Conservation (phyloP, 2,329 filamentous ascomycete genomes). For the Penicillium sp. region DNA sequence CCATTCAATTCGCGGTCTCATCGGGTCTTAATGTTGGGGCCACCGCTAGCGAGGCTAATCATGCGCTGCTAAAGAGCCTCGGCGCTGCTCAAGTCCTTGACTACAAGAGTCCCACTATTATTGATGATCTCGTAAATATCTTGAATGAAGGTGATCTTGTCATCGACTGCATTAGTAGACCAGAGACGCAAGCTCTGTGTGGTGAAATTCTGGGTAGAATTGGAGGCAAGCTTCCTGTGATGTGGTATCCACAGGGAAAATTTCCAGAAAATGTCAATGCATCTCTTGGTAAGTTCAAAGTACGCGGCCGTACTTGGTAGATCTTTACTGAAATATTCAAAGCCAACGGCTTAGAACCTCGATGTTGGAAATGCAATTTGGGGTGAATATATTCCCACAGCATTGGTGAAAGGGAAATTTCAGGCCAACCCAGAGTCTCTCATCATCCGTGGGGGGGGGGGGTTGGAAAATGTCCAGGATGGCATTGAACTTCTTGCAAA, state of each 20-base stretch:
- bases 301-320: neutral
- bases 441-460: slow-evolving; percentile 32
- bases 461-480: slow-evolving; percentile 31
- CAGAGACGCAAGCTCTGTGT: slow-evolving; percentile 19
- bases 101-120: slow-evolving; percentile 40
- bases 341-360: slow-evolving; percentile 15
- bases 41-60: slow-evolving; percentile 47
- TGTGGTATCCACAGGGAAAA: neutral
- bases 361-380: slow-evolving; percentile 33
- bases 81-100: slow-evolving; percentile 50
- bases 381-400: slow-evolving; percentile 36
- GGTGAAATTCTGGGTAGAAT: slow-evolving; percentile 21
- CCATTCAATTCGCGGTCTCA: slow-evolving; percentile 50
- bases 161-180: slow-evolving; percentile 19
- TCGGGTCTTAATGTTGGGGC: slow-evolving; percentile 49
- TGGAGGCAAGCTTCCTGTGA: slow-evolving; percentile 20
- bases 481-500: slow-evolving; percentile 30
- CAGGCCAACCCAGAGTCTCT: slow-evolving; percentile 39
- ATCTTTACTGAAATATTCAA: neutral
- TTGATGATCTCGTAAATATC: slow-evolving; percentile 35
- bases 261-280: slow-evolving; percentile 17
- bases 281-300: slow-evolving; percentile 14
- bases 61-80: slow-evolving; percentile 41
- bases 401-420: slow-evolving; percentile 45
- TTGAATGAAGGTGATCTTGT: slow-evolving; percentile 24